Percentiles rank a stretch among this genome's conserved stretches.
phyloP scores from a whole-genome alignment of 2,329 filamentous ascomycete genomes.

The Coniochaeta sp. region DNA sequence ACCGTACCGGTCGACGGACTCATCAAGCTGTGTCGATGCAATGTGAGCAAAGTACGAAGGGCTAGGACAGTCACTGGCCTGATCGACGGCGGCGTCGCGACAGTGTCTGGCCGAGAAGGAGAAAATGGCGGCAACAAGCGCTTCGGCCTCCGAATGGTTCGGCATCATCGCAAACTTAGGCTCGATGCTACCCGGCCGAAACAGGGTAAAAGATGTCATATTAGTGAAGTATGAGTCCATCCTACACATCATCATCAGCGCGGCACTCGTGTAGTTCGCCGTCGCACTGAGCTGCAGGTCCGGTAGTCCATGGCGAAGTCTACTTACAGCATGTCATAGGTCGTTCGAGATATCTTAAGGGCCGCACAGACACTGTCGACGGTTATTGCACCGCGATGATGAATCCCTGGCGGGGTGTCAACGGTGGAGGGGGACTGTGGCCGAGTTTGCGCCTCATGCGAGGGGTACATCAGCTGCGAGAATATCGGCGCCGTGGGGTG shows the following conservation, averaged over 20 bases:
- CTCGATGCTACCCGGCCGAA: conserved; percentile 14
- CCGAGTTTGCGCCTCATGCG: conserved; percentile 10
- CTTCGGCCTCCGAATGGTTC: conserved; percentile 13
- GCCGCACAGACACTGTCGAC: conserved; percentile 7
- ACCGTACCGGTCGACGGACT: conserved; percentile 19
- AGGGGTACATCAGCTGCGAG: conserved; percentile 12
- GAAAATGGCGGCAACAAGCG: conserved; percentile 23
- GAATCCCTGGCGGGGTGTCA: conserved; percentile 4
- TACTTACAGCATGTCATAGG: conserved; percentile 8
- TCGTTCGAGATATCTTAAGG: conserved; percentile 6
- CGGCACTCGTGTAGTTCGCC: not conserved
- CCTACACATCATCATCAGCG: not conserved
- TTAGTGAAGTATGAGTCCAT: conserved; percentile 17
- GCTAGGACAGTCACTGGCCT: conserved; percentile 5
- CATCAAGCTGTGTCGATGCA: conserved; percentile 17
- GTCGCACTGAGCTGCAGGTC: not conserved
- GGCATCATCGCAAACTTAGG: conserved; percentile 15
- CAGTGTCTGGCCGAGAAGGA: conserved; percentile 17
- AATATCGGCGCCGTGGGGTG: conserved; percentile 7
- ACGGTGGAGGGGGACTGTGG: conserved; percentile 9
- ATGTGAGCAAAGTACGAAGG: conserved; percentile 14
- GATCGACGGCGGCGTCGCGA: conserved; percentile 3
- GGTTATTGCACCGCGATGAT: conserved; percentile 4
- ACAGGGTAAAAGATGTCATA: conserved; percentile 22
- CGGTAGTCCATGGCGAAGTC: not conserved